Base-by-base conservation (phyloP, 129 eudicot species). In the carrot (Daucus carota) region DNA sequence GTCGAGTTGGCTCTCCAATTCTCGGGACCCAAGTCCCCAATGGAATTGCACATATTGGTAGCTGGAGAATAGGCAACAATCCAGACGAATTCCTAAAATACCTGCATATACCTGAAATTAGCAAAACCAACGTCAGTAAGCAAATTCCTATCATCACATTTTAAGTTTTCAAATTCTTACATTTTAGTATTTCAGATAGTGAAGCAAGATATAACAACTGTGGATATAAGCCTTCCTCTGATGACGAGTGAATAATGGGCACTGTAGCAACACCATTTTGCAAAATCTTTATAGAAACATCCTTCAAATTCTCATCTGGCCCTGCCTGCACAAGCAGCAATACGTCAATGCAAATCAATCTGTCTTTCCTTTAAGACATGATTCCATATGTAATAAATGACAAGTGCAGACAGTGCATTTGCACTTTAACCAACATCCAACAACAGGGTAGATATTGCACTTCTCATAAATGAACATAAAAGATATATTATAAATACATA, bases 1-100 rank as follows among this genome's bases (percentile, higher is more conserved):
- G 87, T 82, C 75, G 73, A 76, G 72, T 86, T 42, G 96, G 78
- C 71, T 89, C 92, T 76, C 97, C 96, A 72, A 89, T 89, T 82
- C 80, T 85, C 1, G 97, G 97, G 76, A 89, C 93, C 97, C 97
- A 92, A 45, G 97, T 89, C 36, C 97, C 97, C 78, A 89, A 75
- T 40, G 88, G 96, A 73, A 92, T 81, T 41, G 96, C 71, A 83
- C 86, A 82, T 47, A 92, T 72, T 70, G 96, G 97, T 22, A 84
- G 76, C 73, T 92, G 96, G 73, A 92, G 89, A 67, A 89, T 78
- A 11, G 97, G 97, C 75, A 92, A 80, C 17, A 92, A 87, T 57
- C 86, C 84, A 44, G 87, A 73, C 28, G 92, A 92, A 82, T 92
- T 86, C 78, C 86, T 87, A 72, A 92, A 92, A 82, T 85, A 87